phyloP scores from a whole-genome alignment of 139 green algal genomes.

The Bryopsis sp. region DNA sequence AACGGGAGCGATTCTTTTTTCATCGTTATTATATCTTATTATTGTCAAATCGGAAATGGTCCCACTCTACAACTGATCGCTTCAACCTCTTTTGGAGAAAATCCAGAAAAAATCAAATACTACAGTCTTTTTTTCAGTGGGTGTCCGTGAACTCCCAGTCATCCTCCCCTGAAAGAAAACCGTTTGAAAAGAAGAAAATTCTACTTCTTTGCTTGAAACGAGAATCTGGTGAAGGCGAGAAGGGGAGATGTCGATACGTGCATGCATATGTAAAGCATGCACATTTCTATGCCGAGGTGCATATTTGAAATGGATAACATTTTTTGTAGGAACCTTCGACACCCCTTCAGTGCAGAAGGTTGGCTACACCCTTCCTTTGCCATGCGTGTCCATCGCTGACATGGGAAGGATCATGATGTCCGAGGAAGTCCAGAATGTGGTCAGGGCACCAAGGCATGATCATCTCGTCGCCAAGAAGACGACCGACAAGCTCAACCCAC shows the following conservation, averaged over 20 bases:
- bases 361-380: constrained; percentile 84
- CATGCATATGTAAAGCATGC: neutral
- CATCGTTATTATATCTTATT: too few relatives aligned
- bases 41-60: too few relatives aligned
- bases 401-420: constrained; percentile 93
- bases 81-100: too few relatives aligned
- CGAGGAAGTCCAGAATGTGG: constrained; percentile 87
- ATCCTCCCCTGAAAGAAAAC: too few relatives aligned
- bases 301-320: neutral
- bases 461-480: constrained; percentile 27
- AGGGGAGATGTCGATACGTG: neutral
- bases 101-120: too few relatives aligned
- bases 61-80: too few relatives aligned
- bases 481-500: constrained; percentile 90
- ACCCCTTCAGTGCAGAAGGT: constrained; percentile 76
- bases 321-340: constrained; percentile 47
- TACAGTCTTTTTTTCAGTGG: too few relatives aligned
- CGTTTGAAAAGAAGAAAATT: too few relatives aligned
- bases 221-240: too few relatives aligned
- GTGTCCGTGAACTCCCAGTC: too few relatives aligned
- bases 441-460: constrained; percentile 52
- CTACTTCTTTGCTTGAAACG: too few relatives aligned
- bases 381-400: constrained; percentile 88
- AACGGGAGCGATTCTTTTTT: too few relatives aligned
- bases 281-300: neutral